Conservation (phyloP, 2,329 filamentous ascomycete genomes). For the Pseudocercospora macadamiae region DNA sequence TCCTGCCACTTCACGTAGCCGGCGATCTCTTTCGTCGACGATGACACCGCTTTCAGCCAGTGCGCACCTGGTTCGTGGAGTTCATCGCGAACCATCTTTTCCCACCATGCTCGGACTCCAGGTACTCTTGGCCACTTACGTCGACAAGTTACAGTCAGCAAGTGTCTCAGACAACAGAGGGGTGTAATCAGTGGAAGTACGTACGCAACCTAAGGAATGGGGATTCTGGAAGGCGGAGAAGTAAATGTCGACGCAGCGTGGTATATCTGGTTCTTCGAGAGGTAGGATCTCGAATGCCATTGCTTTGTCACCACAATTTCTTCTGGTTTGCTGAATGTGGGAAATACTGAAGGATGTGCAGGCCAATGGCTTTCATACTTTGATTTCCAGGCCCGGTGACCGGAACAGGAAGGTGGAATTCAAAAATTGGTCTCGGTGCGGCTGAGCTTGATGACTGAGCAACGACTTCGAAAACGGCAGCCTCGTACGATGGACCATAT, state of each 20-base stretch:
- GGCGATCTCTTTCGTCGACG: slow-evolving; percentile 21
- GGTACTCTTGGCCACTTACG: slow-evolving; percentile 35
- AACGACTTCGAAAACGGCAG: background rate
- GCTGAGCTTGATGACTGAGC: background rate
- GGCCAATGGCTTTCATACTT: background rate
- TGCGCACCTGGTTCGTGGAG: slow-evolving; percentile 28
- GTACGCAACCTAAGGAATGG: slow-evolving; percentile 33
- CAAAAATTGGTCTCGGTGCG: background rate
- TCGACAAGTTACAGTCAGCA: no score
- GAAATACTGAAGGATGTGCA: background rate
- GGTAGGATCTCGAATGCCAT: slow-evolving; percentile 24
- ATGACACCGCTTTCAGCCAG: slow-evolving; percentile 32
- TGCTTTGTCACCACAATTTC: background rate
- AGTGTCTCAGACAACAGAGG: no score
- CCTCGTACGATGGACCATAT: background rate
- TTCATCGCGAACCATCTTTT: slow-evolving; percentile 30
- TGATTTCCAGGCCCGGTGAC: background rate
- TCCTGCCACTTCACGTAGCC: slow-evolving; percentile 34
- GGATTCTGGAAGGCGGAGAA: slow-evolving; percentile 35
- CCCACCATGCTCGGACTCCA: slow-evolving; percentile 30
- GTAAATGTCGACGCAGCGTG: slow-evolving; percentile 30
- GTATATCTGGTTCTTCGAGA: slow-evolving; percentile 26
- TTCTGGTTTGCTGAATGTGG: background rate
- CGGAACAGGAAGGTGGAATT: background rate
- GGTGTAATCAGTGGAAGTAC: no score